phyloP scores from a whole-genome alignment of 139 green algal species.

The Nannochloris sp. region DNA sequence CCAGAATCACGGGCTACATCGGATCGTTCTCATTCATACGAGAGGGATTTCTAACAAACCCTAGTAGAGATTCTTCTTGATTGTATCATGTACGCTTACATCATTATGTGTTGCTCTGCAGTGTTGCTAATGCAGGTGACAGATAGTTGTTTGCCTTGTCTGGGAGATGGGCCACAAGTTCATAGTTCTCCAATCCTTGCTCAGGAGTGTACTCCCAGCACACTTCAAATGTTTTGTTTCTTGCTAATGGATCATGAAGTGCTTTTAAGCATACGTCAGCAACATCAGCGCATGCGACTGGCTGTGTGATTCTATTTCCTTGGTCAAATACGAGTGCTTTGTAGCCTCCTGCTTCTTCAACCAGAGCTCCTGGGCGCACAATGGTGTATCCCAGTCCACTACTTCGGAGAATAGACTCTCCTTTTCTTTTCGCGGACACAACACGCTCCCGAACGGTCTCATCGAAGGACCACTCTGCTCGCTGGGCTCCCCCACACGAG shows the following conservation, averaged over 20 bases:
- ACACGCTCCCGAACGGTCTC: constrained; percentile 15
- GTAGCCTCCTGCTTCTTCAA: constrained; percentile 91
- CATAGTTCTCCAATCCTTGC: constrained; percentile 58
- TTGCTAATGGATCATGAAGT: constrained; percentile 59
- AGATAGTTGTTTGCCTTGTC: constrained; percentile 79
- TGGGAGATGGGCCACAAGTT: constrained; percentile 75
- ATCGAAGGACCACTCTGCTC: constrained; percentile 29
- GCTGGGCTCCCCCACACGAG: constrained; percentile 55
- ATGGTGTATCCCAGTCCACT: constrained; percentile 92
- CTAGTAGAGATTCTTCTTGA: too few species aligned
- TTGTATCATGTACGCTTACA: neutral
- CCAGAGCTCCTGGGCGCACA: constrained; percentile 66
- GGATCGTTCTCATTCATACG: too few species aligned
- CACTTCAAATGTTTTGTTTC: constrained; percentile 98
- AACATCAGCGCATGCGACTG: constrained; percentile 88
- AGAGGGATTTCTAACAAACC: too few species aligned
- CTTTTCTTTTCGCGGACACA: constrained; percentile 60
- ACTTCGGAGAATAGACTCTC: constrained; percentile 71
- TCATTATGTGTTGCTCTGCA: constrained; percentile 80
- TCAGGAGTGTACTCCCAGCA: constrained; percentile 71
- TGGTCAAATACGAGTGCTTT: constrained; percentile 98
- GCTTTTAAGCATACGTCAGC: constrained; percentile 91
- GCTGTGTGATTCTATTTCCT: constrained; percentile 65
- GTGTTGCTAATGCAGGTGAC: constrained; percentile 49
- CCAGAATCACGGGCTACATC: too few species aligned